A percentile compares a stretch with the other conserved stretches of the same genome.
Evolutionary conservation across 2,329 filamentous ascomycete genomes (phyloP).

Genomic region (Cytospora chrysosperma): DNA sequence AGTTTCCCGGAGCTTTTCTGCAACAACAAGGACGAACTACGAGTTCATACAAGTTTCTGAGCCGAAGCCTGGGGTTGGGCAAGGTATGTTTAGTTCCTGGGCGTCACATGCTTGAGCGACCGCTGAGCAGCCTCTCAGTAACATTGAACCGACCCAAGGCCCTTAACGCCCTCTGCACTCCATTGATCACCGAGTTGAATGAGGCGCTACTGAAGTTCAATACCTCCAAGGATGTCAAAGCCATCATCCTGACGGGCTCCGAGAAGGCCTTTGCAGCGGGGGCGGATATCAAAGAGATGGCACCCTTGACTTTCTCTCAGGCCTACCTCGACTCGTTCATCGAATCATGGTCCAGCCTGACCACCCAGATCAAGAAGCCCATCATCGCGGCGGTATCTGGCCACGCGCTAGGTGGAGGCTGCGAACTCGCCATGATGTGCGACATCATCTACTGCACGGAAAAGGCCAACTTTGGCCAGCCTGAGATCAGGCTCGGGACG

Average conservation of each 20-base stretch:
- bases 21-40: constrained; percentile 53
- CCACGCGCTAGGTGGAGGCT: constrained; percentile 91
- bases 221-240: constrained; percentile 64
- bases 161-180: constrained; percentile 88
- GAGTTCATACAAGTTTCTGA: constrained; percentile 80
- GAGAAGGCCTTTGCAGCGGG: constrained; percentile 91
- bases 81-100: constrained; percentile 58
- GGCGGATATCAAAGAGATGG: constrained; percentile 99
- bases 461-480: constrained; percentile 88
- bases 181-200: constrained; percentile 88
- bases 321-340: constrained; percentile 93
- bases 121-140: constrained; percentile 52
- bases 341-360: constrained; percentile 86
- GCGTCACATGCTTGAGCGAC: neutral
- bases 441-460: constrained; percentile 91
- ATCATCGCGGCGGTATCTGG: constrained; percentile 93
- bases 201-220: constrained; percentile 71
- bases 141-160: constrained; percentile 93
- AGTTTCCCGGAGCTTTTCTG: constrained; percentile 52
- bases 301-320: constrained; percentile 80
- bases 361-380: constrained; percentile 84
- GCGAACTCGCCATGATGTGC: constrained; percentile 96
- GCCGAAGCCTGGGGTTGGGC: constrained; percentile 84
- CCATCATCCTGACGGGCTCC: constrained; percentile 84
- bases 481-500: constrained; percentile 92